Conservation (phyloP, 1,284 basidiomycete genomes). For the Cronartium quercuum region DNA sequence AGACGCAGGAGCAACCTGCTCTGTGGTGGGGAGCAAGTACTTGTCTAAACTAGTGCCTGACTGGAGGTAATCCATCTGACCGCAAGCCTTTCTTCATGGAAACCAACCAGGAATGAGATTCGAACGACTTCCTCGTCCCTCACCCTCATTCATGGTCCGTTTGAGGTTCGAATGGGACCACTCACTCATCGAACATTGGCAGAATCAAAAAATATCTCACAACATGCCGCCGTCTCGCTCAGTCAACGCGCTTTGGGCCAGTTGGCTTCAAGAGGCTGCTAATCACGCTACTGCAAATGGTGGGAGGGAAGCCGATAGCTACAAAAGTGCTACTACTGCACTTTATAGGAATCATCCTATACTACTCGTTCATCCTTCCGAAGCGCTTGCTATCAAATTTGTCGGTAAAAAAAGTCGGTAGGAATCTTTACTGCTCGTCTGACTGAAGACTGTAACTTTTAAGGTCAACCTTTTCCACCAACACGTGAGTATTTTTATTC, state of each 20-base stretch:
- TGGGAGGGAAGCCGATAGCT: slow-evolving; percentile 13
- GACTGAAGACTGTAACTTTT: neutral
- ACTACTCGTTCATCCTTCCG: slow-evolving; percentile 7
- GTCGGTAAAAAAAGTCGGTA: slow-evolving; percentile 11
- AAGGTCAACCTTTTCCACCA: slow-evolving; percentile 5
- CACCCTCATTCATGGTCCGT: no score
- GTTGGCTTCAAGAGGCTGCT: slow-evolving; percentile 26
- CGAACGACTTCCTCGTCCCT: no score
- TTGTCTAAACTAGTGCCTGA: no score
- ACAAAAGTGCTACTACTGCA: slow-evolving; percentile 3
- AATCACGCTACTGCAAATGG: slow-evolving; percentile 18
- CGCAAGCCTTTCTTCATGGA: no score
- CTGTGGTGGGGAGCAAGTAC: no score
- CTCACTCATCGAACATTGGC: no score
- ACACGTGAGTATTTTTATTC: slow-evolving; percentile 2
- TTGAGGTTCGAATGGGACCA: no score
- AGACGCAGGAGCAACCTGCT: no score
- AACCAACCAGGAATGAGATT: no score
- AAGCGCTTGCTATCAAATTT: slow-evolving; percentile 17
- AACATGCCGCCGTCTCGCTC: neutral
- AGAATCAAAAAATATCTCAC: no score
- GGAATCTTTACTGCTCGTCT: slow-evolving; percentile 9
- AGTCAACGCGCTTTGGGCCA: slow-evolving; percentile 11
- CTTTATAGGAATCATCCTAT: neutral
- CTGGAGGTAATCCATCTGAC: no score